Evolutionary conservation across 805 yeast species (phyloP).

Genomic region (Candida quercuum): DNA sequence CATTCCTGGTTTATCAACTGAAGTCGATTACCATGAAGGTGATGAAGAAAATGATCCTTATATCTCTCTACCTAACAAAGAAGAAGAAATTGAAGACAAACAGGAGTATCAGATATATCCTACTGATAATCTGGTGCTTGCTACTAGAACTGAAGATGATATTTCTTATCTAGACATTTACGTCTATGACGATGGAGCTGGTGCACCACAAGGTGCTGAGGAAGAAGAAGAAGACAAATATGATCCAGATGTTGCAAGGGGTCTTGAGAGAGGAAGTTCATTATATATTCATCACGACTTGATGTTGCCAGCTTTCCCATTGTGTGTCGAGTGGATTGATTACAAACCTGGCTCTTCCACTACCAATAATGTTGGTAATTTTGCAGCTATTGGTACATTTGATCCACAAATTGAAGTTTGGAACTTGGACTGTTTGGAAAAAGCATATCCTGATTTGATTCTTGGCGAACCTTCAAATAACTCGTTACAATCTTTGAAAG

Average conservation of each 20-base stretch:
- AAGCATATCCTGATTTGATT: slow-evolving; percentile 90
- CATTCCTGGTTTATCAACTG: slow-evolving; percentile 68
- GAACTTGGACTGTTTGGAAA: slow-evolving; percentile 90
- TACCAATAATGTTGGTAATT: slow-evolving; percentile 63
- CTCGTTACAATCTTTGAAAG: slow-evolving; percentile 14
- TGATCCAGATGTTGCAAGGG: slow-evolving; percentile 73
- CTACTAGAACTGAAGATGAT: slow-evolving; percentile 95
- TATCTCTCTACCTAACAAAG: slow-evolving; percentile 40
- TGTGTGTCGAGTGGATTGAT: slow-evolving; percentile 94
- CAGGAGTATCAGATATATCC: slow-evolving; percentile 83
- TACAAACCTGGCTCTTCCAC: slow-evolving; percentile 46
- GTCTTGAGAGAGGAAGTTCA: slow-evolving; percentile 64
- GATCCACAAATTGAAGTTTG: slow-evolving; percentile 97
- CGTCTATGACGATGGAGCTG: slow-evolving; percentile 91
- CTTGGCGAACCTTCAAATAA: slow-evolving; percentile 64
- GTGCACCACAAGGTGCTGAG: slow-evolving; percentile 62
- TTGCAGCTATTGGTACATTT: slow-evolving; percentile 95
- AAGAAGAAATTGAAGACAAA: slow-evolving; percentile 69
- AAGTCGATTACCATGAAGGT: slow-evolving; percentile 52
- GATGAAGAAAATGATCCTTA: slow-evolving; percentile 38
- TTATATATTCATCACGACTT: slow-evolving; percentile 94
- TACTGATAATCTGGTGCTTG: slow-evolving; percentile 82
- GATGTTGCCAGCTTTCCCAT: slow-evolving; percentile 95
- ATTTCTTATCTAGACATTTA: slow-evolving; percentile 88
- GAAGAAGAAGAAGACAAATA: slow-evolving; percentile 61